Conservation (phyloP, 2,329 filamentous ascomycete species). For the Fusarium piperis region DNA sequence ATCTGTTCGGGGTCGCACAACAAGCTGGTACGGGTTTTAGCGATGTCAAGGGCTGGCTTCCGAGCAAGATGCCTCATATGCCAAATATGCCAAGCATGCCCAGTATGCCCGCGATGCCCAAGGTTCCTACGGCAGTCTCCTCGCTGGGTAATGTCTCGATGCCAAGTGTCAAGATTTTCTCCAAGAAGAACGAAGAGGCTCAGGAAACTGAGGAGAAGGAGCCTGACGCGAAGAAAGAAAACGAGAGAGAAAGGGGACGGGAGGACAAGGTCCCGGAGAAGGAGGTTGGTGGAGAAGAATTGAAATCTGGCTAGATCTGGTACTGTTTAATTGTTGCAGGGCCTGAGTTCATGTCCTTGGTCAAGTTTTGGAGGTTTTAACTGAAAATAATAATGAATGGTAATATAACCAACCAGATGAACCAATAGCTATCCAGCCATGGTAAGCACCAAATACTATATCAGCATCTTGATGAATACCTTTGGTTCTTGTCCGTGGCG, state of each 20-base stretch:
- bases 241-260: not conserved
- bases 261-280: not conserved
- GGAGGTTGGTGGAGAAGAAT: not conserved
- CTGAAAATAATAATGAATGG: not conserved
- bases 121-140: constrained; percentile 42
- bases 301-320: not conserved
- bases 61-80: constrained; percentile 52
- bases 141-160: constrained; percentile 45
- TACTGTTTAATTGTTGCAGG: too few relatives aligned
- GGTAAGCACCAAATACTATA: too few relatives aligned
- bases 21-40: constrained; percentile 54
- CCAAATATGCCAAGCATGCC: constrained; percentile 47
- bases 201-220: not conserved
- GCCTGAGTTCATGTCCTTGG: too few relatives aligned
- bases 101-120: constrained; percentile 45
- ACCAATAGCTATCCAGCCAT: not conserved
- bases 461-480: too few relatives aligned
- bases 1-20: constrained; percentile 61
- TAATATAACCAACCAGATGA: not conserved
- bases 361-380: not conserved
- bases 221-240: not conserved
- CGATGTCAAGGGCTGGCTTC: constrained; percentile 55
- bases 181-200: constrained; percentile 32
- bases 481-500: not conserved
- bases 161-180: constrained; percentile 45